phyloP scores from a whole-genome alignment of 176 grass and related monocot genomes.

The Avena insularis region DNA sequence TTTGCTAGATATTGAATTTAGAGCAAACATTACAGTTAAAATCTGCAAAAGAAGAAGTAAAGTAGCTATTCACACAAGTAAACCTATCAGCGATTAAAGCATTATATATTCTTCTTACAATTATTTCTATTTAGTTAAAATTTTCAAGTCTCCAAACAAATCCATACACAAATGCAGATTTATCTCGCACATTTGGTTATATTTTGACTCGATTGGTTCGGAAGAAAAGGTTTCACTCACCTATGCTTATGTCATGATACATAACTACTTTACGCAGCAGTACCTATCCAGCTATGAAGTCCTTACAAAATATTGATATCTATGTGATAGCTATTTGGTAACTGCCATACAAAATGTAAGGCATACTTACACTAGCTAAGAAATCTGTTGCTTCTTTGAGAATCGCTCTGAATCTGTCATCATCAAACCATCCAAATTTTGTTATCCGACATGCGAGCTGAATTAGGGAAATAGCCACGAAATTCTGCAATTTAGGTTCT shows the following conservation, averaged over 20 bases:
- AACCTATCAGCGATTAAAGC: too few relatives aligned
- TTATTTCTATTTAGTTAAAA: not conserved
- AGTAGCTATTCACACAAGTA: too few relatives aligned
- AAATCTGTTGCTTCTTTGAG: conserved; percentile 96
- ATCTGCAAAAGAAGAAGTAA: too few relatives aligned
- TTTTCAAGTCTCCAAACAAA: not conserved
- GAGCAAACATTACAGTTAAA: too few relatives aligned
- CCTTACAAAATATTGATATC: not conserved
- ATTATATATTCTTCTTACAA: not conserved
- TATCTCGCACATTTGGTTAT: not conserved
- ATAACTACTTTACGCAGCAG: conserved; percentile 22
- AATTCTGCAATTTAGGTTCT: conserved; percentile 94
- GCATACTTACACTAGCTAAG: conserved; percentile 79
- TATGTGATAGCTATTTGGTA: not conserved
- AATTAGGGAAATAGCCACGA: conserved; percentile 92
- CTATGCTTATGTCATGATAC: not conserved
- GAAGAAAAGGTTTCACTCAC: conserved; percentile 24
- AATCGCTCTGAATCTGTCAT: conserved; percentile 93
- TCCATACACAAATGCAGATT: conserved; percentile 7
- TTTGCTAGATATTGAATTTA: too few relatives aligned
- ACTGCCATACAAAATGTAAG: conserved; percentile 26
- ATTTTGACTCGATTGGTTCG: not conserved
- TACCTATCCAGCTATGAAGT: conserved; percentile 13
- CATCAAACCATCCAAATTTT: conserved; percentile 99
- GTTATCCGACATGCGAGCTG: conserved; percentile 92